These are phyloP conservation scores for Emericellopsis cladophorae DNA, from an alignment of 2,329 filamentous ascomycete genomes.

Conservation along the genomic window DNA sequence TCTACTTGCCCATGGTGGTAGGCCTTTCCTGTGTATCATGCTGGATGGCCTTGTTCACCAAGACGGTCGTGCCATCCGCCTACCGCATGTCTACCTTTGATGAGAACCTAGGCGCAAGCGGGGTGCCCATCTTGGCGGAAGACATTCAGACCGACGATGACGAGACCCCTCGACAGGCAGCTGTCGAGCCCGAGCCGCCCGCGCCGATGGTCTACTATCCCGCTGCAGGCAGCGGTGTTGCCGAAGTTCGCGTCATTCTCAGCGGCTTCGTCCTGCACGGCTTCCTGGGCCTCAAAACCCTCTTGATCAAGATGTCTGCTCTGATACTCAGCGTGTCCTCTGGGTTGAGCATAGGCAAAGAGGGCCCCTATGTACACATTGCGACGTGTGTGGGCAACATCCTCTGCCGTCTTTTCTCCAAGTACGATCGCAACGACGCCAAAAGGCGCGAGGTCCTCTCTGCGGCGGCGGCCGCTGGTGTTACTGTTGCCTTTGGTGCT, in stretches of 20 bases:
- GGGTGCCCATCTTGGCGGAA: slow-evolving; percentile 20
- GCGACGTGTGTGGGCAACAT: slow-evolving; percentile 94
- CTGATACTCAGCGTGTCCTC: slow-evolving; percentile 84
- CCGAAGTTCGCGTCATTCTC: slow-evolving; percentile 95
- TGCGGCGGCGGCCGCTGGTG: slow-evolving; percentile 80
- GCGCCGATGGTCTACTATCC: slow-evolving; percentile 82
- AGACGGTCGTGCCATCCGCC: slow-evolving; percentile 83
- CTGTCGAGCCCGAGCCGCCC: slow-evolving; percentile 18
- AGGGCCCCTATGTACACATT: slow-evolving; percentile 94
- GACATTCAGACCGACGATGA: slow-evolving; percentile 30
- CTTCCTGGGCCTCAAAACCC: slow-evolving; percentile 78
- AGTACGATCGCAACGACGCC: slow-evolving; percentile 88
- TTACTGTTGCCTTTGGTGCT: slow-evolving; percentile 88
- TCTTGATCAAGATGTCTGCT: slow-evolving; percentile 73
- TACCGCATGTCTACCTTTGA: slow-evolving; percentile 81
- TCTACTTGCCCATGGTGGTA: slow-evolving; percentile 65
- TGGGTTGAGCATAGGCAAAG: slow-evolving; percentile 86
- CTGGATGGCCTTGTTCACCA: slow-evolving; percentile 74
- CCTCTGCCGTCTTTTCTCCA: slow-evolving; percentile 80
- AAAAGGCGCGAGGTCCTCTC: slow-evolving; percentile 92
- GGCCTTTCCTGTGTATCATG: slow-evolving; percentile 61
- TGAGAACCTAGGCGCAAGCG: slow-evolving; percentile 73
- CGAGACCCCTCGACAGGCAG: slow-evolving; percentile 22
- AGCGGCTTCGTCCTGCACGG: slow-evolving; percentile 95
- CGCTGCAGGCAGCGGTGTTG: slow-evolving; percentile 88